These are phyloP conservation scores for Linnemannia hyalina DNA, from an alignment of 192 early-diverging fungal genomes.

Conservation along the genomic window DNA sequence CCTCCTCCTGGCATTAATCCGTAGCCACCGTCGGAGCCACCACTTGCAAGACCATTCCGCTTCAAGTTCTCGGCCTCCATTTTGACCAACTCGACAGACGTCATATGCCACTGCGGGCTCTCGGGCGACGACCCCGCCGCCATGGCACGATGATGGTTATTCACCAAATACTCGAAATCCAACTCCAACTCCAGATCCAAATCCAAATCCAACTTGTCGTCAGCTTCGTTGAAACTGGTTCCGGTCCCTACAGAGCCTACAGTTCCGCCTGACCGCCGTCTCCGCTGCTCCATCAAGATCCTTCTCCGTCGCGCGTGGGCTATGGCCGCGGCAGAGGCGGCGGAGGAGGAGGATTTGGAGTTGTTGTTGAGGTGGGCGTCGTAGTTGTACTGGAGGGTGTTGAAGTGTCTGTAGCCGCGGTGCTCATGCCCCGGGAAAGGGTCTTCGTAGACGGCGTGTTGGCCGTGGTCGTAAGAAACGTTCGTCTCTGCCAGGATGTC, in stretches of 20 bases:
- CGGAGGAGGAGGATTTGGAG: not conserved
- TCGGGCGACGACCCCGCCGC: slow-evolving; percentile 4
- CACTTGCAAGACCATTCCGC: not conserved
- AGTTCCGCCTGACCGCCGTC: not conserved
- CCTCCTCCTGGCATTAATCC: not conserved
- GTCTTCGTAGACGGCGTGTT: slow-evolving; percentile 26
- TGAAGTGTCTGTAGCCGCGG: not conserved
- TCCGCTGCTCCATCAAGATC: not conserved
- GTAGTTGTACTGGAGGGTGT: slow-evolving; percentile 24
- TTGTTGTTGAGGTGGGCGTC: not conserved
- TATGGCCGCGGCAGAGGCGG: no score
- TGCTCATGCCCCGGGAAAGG: not conserved
- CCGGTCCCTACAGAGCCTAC: not conserved
- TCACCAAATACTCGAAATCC: not conserved
- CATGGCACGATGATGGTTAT: no score
- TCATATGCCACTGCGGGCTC: slow-evolving; percentile 39
- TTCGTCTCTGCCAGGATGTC: slow-evolving; percentile 32
- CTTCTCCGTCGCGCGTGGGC: not conserved
- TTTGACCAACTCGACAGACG: slow-evolving; percentile 7
- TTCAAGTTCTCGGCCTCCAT: slow-evolving; percentile 13
- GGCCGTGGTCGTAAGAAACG: slow-evolving; percentile 21
- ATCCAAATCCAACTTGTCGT: not conserved
- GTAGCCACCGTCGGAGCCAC: no score
- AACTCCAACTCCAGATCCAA: not conserved
- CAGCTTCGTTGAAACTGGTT: not conserved